Base-by-base conservation (phyloP, 306 rosid genomes). In the Sesbania bispinosa region DNA sequence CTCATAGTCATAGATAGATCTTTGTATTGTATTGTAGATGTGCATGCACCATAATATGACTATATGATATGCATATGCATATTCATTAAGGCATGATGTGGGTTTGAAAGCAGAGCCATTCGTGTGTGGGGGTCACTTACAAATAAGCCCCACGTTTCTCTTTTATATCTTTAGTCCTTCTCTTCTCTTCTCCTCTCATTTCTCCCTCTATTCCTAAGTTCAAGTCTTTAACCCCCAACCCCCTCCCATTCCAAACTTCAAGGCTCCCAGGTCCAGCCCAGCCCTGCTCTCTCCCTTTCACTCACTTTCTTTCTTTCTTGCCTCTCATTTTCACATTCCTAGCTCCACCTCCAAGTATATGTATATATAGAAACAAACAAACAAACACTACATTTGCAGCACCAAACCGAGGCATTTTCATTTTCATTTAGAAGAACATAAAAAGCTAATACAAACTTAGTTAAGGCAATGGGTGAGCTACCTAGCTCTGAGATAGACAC, bases 391-490 rank as follows among this genome's bases (percentile, higher is more conserved):
- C 29, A 26, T 0, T n/a, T n/a, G n/a, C n/a, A n/a, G n/a, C n/a
- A n/a, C n/a, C n/a, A n/a, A n/a, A n/a, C n/a, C n/a, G n/a, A n/a
- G n/a, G n/a, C n/a, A n/a, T n/a, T n/a, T n/a, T n/a, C n/a, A n/a
- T n/a, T n/a, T n/a, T n/a, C n/a, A n/a, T n/a, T n/a, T n/a, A n/a
- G n/a, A n/a, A n/a, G n/a, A n/a, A n/a, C n/a, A n/a, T n/a, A n/a
- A n/a, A n/a, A n/a, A n/a, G n/a, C n/a, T n/a, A n/a, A n/a, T n/a
- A n/a, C n/a, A n/a, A n/a, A n/a, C n/a, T n/a, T n/a, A n/a, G n/a
- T n/a, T n/a, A n/a, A 8, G 7, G 15, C 53, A 72, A 82, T 85
- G 91, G 83, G 80, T 50, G 85, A 88, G 76, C 73, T 50, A 50
- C 70, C 51, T 0, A 67, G 73, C 86, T 83, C 70, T 10, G 82